phyloP scores from a whole-genome alignment of 2,329 filamentous ascomycete species.

The Colletotrichum filicis region DNA sequence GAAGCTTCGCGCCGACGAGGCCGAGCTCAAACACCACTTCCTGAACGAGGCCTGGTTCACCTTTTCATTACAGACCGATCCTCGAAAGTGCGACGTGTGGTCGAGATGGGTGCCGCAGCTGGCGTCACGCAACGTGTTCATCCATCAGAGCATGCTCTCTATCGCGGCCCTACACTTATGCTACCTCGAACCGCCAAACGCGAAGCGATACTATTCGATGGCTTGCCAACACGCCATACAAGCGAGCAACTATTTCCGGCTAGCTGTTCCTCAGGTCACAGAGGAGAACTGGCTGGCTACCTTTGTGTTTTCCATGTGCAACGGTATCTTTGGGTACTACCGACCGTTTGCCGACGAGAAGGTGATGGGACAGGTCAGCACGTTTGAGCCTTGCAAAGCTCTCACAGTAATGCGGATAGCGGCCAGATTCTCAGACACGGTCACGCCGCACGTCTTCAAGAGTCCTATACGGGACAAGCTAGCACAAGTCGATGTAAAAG shows the following conservation, averaged over 20 bases:
- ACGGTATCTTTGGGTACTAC: constrained; percentile 35
- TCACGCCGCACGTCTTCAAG: constrained; percentile 26
- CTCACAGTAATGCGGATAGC: constrained; percentile 30
- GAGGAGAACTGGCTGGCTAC: constrained; percentile 35
- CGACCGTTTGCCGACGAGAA: constrained; percentile 34
- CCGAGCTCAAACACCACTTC: constrained; percentile 36
- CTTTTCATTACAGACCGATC: constrained; percentile 29
- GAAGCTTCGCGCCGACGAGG: constrained; percentile 33
- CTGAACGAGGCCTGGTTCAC: constrained; percentile 35
- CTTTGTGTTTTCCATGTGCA: constrained; percentile 34
- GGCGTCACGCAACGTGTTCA: constrained; percentile 31
- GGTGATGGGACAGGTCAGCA: constrained; percentile 21
- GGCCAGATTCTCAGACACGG: constrained; percentile 30
- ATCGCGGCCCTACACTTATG: constrained; percentile 35
- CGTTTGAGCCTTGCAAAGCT: constrained; percentile 27
- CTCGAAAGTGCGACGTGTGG: constrained; percentile 35
- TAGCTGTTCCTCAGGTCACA: constrained; percentile 30
- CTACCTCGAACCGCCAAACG: constrained; percentile 32
- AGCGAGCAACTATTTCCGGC: constrained; percentile 34
- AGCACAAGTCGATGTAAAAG: constrained; percentile 23
- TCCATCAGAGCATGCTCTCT: constrained; percentile 35
- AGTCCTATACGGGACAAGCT: constrained; percentile 32
- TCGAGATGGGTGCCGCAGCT: constrained; percentile 34
- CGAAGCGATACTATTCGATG: constrained; percentile 35
- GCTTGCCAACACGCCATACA: constrained; percentile 34